Evolutionary conservation across 2,329 filamentous ascomycete genomes (phyloP), one percentile per base, ranked within the genome.

Genomic region (Talaromyces sp.): DNA sequence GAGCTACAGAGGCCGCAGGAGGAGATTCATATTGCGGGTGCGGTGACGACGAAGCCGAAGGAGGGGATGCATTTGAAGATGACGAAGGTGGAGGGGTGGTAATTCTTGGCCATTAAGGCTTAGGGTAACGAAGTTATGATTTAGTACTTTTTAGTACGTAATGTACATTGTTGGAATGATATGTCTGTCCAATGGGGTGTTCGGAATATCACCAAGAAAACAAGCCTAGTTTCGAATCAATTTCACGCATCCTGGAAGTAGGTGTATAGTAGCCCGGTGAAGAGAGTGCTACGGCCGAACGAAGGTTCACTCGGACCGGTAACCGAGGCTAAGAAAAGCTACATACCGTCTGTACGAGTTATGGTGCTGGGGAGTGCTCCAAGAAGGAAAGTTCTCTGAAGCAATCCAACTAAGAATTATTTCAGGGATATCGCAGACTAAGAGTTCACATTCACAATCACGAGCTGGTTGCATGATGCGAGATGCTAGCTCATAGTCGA

Each of bases 51-150:
- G 13, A 77, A 77, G 72, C 77, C 78, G 0, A 72, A 74, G 14
- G 75, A 77, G 58, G 77, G 77, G 19, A 76, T 79, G 73, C 71
- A 76, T 70, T 67, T 79, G 67, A 70, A 67, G 60, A 72, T 78
- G 71, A 67, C 62, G 27, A 68, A 69, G 60, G 71, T 79, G 27
- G 72, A 73, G 35, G 72, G 65, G 7, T 78, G 76, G 75, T 77
- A 16, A 33, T 45, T 57, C 19, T 22, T 13, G 52, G n/a, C 16
- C 22, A 7, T 57, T 27, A 14, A 6, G 54, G 54, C 54, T 37
- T 37, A 24, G 54, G 19, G 33, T 60, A 22, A 60, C 47, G 22
- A 59, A 9, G 16, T 60, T 47, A 52, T n/a, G 14, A 33, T 7
- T 9, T 52, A 10, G 41, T 31, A 37, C 35, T 3, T 37, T 10